Evolutionary conservation across 2,329 filamentous ascomycete species (phyloP), one percentile per base, ranked within the genome.

Genomic region (Arthrobotrys megalospora): DNA sequence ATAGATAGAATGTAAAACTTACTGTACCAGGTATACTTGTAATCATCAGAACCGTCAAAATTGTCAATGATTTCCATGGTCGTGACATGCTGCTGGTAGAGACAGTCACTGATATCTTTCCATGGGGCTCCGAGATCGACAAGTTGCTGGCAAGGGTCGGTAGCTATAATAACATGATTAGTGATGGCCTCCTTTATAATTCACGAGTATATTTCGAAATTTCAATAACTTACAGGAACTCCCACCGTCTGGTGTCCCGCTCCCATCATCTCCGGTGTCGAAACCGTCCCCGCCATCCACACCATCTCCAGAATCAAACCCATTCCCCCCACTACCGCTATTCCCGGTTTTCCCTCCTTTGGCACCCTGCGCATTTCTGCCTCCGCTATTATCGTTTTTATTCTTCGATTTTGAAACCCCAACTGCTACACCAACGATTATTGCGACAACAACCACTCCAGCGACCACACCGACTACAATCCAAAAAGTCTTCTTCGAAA

Each of bases 81-180:
- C 1, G 64, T 69, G 6, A 69, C n/a, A 45, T 76, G 50, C 19
- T 76, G 10, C 19, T 69, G 71, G 47, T 47, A 32, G 14, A 69
- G 53, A 24, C 64, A 64, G n/a, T 76, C 55, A 45, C 64, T 69
- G 32, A 69, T 12, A n/a, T 7, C 55, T 2, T n/a, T 11, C 16
- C n/a, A 32, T 6, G 63, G 52, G 14, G 71, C 71, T 24, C 71
- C 71, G 11, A 32, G 32, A 11, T 76, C 63, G 41, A 68, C 24
- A 16, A 76, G 63, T 36, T 63, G 43, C 24, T 63, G 63, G 36
- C 71, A 76, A 38, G 62, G 62, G 63, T 76, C 52, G 11, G 52
- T 76, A 34, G 71, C 71, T 67, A 76, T 10, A 64, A 6, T n/a
- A 11, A 8, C 10, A 3, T n/a, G 14, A n/a, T 65, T 32, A 65